These are phyloP conservation scores for Trametes sp. DNA, from an alignment of 1,284 basidiomycete species.

Conservation along the genomic window DNA sequence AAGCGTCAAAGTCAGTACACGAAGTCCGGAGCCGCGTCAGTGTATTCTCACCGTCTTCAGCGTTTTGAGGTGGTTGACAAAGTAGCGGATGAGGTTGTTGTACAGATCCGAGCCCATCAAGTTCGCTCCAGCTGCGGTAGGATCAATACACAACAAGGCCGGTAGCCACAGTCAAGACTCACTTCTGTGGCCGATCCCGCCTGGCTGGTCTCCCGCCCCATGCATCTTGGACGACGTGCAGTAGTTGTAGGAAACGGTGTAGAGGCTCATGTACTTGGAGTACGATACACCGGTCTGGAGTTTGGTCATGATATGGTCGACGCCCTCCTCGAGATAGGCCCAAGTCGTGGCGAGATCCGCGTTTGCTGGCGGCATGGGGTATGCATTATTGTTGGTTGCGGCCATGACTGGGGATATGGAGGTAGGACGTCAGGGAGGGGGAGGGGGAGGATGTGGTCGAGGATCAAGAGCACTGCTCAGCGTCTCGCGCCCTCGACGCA, in stretches of 20 bases:
- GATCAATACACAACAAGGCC: constrained; percentile 31
- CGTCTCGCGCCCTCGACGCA: constrained; percentile 19
- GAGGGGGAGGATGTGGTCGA: constrained; percentile 26
- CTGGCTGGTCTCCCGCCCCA: constrained; percentile 55
- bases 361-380: constrained; percentile 65
- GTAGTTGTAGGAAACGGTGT: constrained; percentile 96
- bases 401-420: constrained; percentile 30
- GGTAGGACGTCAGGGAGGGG: constrained; percentile 6
- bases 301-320: constrained; percentile 93
- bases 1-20: constrained; percentile 21
- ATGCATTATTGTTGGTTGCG: constrained; percentile 31
- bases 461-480: constrained; percentile 30
- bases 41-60: constrained; percentile 64
- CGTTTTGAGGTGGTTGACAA: constrained; percentile 78
- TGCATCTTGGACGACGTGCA: constrained; percentile 93
- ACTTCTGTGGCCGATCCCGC: constrained; percentile 66
- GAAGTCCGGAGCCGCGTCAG: constrained; percentile 21
- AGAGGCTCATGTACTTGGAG: constrained; percentile 91
- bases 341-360: constrained; percentile 88
- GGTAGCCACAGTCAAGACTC: constrained; percentile 40
- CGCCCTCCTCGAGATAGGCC: constrained; percentile 88
- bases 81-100: constrained; percentile 87
- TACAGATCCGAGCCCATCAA: constrained; percentile 96
- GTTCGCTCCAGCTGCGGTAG: constrained; percentile 82
- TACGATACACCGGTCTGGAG: constrained; percentile 91